Percentiles rank a stretch among this genome's conserved stretches.
These are phyloP conservation scores for Cyclotella atomus DNA, from an alignment of 108 stramenopile species.

Conservation along the genomic window DNA sequence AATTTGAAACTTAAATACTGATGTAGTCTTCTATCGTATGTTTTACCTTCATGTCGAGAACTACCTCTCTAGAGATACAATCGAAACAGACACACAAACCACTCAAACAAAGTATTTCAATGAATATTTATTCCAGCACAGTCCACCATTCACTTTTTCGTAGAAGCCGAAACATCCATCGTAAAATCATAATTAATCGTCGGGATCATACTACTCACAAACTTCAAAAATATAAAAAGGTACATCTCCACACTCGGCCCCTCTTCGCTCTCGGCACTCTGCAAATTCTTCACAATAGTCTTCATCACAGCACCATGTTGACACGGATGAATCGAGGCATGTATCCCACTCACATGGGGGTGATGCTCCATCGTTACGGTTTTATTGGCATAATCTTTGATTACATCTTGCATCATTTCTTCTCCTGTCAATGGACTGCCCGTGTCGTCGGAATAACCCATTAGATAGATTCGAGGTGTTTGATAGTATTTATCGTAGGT, in stretches of 20 bases:
- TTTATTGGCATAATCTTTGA: constrained; percentile 96
- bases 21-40: too few species aligned
- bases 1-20: too few species aligned
- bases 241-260: constrained; percentile 92
- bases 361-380: constrained; percentile 99
- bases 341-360: constrained; percentile 89
- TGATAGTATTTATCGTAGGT: constrained; percentile 99
- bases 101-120: too few species aligned
- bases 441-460: constrained; percentile 89
- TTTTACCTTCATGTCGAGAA: too few species aligned
- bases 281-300: constrained; percentile 91
- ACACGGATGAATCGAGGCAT: constrained; percentile 98
- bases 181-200: constrained; percentile 99
- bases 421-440: constrained; percentile 81
- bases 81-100: too few species aligned
- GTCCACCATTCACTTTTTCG: constrained; percentile 62
- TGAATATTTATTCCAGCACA: too few species aligned
- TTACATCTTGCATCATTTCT: constrained; percentile 98
- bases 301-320: constrained; percentile 99
- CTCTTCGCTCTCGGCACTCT: constrained; percentile 38
- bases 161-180: constrained; percentile 91
- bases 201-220: constrained; percentile 96
- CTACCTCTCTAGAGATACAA: too few species aligned
- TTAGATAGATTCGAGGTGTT: constrained; percentile 97
- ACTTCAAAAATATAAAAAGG: constrained; percentile 98